A percentile compares a stretch with the other conserved stretches of the same genome.
Conservation (phyloP, 2,329 filamentous ascomycete genomes). For the Beauveria rudraprayagi region DNA sequence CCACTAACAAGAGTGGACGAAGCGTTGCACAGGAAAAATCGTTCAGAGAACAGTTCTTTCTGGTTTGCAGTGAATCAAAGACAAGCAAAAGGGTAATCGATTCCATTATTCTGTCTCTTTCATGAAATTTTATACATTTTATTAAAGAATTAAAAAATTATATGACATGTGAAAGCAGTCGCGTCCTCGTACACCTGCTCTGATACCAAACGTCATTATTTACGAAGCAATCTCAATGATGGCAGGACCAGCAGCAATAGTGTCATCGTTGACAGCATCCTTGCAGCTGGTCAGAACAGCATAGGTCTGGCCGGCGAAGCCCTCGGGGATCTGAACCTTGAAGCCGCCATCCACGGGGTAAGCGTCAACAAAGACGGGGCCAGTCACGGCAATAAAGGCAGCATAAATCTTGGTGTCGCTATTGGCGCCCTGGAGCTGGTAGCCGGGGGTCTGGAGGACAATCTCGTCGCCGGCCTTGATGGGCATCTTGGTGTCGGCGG, state of each 20-base stretch:
- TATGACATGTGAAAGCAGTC: not conserved
- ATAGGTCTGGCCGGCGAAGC: constrained; percentile 26
- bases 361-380: constrained; percentile 17
- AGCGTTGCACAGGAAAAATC: too few species aligned
- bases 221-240: constrained; percentile 21
- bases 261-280: constrained; percentile 23
- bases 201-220: not conserved
- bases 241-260: constrained; percentile 27
- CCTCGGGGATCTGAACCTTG: constrained; percentile 15
- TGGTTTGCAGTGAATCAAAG: too few species aligned
- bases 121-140: not conserved
- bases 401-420: constrained; percentile 21
- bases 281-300: constrained; percentile 27
- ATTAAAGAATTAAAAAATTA: constrained; percentile 2
- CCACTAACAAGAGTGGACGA: too few species aligned
- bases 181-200: not conserved
- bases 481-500: constrained; percentile 19
- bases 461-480: constrained; percentile 15
- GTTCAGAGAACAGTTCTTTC: too few species aligned
- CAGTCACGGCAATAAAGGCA: constrained; percentile 26
- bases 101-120: not conserved
- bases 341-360: constrained; percentile 16
- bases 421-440: constrained; percentile 19
- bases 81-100: too few species aligned
- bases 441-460: constrained; percentile 14